phyloP scores from a whole-genome alignment of 1,139 yeast species.

The Yamadazyma taylorii region DNA sequence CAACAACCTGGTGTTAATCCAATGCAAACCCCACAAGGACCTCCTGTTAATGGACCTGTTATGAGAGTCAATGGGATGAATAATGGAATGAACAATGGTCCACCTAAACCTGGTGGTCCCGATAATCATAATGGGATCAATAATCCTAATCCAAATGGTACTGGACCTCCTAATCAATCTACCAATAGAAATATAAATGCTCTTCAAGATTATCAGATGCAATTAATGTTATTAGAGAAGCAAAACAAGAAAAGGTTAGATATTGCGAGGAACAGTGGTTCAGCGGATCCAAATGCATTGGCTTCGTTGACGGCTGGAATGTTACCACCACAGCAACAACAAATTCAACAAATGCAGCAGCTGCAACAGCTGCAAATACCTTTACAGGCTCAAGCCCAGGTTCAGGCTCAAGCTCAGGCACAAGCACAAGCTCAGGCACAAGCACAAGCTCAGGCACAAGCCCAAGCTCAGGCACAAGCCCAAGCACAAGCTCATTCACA shows the following conservation, averaged over 20 bases:
- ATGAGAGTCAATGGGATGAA: constrained; percentile 16
- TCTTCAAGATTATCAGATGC: constrained; percentile 75
- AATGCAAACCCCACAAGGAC: constrained; percentile 3
- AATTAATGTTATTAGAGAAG: constrained; percentile 66
- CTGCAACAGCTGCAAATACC: constrained; percentile 7
- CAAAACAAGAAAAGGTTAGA: constrained; percentile 67
- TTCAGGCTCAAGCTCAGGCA: constrained; percentile 4
- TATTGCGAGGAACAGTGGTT: constrained; percentile 43
- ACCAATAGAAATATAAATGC: constrained; percentile 42
- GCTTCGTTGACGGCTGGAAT: constrained; percentile 21
- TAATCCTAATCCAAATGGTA: background rate
- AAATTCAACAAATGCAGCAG: constrained; percentile 17
- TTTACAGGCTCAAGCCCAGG: constrained; percentile 1
- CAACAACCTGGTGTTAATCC: constrained; percentile 8
- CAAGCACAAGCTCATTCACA: constrained; percentile 2
- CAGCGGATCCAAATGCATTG: constrained; percentile 20
- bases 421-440: constrained; percentile 8
- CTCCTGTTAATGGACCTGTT: constrained; percentile 4
- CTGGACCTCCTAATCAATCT: constrained; percentile 3
- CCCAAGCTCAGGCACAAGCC: constrained; percentile 3
- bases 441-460: constrained; percentile 5
- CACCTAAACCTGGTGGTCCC: constrained; percentile 12
- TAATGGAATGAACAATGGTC: constrained; percentile 6
- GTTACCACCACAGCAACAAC: constrained; percentile 24
- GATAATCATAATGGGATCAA: constrained; percentile 7